phyloP scores from a whole-genome alignment of 2,329 filamentous ascomycete genomes.

The Hysterium pulicare region DNA sequence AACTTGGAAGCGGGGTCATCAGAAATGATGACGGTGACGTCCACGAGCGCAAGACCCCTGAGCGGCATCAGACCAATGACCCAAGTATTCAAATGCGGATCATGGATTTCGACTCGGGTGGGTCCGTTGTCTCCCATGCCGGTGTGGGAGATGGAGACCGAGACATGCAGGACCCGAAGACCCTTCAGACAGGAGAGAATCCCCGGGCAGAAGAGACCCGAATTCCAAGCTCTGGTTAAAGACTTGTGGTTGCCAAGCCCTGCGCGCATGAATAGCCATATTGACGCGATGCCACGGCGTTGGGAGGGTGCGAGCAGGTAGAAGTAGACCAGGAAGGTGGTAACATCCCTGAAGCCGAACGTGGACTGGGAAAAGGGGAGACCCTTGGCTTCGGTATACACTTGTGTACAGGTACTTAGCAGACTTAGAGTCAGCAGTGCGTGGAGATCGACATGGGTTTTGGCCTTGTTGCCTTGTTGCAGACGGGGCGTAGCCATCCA shows the following conservation, averaged over 20 bases:
- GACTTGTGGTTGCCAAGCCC: background rate
- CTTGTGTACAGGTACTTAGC: slow-evolving; percentile 5
- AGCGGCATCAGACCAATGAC: slow-evolving; percentile 3
- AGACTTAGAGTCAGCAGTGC: slow-evolving; percentile 1
- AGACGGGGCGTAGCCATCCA: background rate
- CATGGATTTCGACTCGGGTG: slow-evolving; percentile 1
- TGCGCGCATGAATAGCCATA: slow-evolving; percentile 4
- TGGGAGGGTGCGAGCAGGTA: slow-evolving; percentile 1
- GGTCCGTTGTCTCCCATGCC: slow-evolving; percentile 6
- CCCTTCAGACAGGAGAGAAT: slow-evolving; percentile 1
- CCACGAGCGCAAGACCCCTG: slow-evolving; percentile 1
- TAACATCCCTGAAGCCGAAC: slow-evolving; percentile 17
- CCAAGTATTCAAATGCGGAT: slow-evolving; percentile 3
- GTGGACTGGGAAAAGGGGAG: slow-evolving; percentile 5
- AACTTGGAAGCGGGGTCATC: slow-evolving; percentile 8
- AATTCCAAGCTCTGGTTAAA: background rate
- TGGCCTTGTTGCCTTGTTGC: background rate
- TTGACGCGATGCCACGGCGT: background rate
- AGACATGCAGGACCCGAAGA: slow-evolving; percentile 7
- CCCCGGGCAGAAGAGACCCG: background rate
- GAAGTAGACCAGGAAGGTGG: slow-evolving; percentile 18
- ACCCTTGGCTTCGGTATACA: slow-evolving; percentile 7
- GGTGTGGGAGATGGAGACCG: slow-evolving; percentile 3
- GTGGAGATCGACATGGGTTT: background rate
- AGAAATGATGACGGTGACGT: slow-evolving; percentile 8